These are phyloP conservation scores for Phytophthora chlamydospora DNA, from an alignment of 352 stramenopile species.

Conservation along the genomic window DNA sequence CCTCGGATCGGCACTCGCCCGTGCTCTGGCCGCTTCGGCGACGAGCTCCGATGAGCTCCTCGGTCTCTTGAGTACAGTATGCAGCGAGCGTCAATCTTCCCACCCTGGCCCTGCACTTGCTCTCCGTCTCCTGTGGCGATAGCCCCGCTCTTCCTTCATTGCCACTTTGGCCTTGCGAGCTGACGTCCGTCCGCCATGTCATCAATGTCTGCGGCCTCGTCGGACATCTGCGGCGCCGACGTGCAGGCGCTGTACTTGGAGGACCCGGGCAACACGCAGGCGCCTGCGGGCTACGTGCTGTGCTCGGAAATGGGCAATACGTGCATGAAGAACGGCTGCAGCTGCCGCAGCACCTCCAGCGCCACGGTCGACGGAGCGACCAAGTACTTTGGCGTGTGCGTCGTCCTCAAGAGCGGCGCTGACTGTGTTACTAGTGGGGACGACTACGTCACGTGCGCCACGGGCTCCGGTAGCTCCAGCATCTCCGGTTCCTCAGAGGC, in stretches of 20 bases:
- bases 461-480: conserved; percentile 9
- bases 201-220: conserved; percentile 14
- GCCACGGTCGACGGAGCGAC: conserved; percentile 23
- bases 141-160: conserved; percentile 30
- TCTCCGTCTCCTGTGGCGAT: conserved; percentile 23
- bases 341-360: conserved; percentile 27
- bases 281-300: conserved; percentile 31
- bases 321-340: conserved; percentile 43
- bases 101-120: conserved; percentile 26
- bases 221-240: conserved; percentile 33
- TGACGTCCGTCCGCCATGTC: conserved; percentile 20
- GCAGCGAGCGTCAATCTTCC: conserved; percentile 19
- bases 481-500: conserved; percentile 1
- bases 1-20: conserved; percentile 32
- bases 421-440: conserved; percentile 32
- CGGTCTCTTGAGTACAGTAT: conserved; percentile 38
- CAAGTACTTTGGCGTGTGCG: conserved; percentile 39
- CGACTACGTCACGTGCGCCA: conserved; percentile 35
- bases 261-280: conserved; percentile 36
- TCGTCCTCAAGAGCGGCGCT: conserved; percentile 27
- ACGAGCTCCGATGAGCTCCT: conserved; percentile 10
- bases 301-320: conserved; percentile 40
- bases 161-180: conserved; percentile 30
- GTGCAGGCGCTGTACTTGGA: conserved; percentile 38
- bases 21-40: conserved; percentile 13